Base-by-base conservation (phyloP, 2,329 filamentous ascomycete species). In the Macrophomina pseudophaseolina region DNA sequence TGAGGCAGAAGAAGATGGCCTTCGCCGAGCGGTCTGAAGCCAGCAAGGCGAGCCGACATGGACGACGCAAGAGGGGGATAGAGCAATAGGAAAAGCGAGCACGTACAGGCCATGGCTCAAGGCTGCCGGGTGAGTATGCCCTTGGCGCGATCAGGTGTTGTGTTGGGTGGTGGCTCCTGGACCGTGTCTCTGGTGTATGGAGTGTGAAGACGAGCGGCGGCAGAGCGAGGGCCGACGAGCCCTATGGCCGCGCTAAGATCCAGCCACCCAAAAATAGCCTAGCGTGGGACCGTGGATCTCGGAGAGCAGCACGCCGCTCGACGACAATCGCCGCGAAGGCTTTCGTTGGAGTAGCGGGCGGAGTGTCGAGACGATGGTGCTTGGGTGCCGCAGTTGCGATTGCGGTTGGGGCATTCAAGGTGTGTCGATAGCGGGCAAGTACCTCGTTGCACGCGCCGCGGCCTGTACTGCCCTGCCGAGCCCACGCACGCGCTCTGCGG, bases 31-130 rank as follows among this genome's bases (percentile, higher is more conserved):
- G 53, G 69, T 71, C 69, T 71, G 67, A 67, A 64, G 68, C 64
- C 70, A 66, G 68, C 63, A 68, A 42, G 52, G 66, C 60, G 67
- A 66, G 56, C 67, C 64, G 71, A 53, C 51, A 68, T 67, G 69
- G 71, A 66, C 46, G 53, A 42, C 59, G 67, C 48, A 53, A 40
- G 60, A 54, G 67, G 66, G 62, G 71, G 67, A 74, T 70, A 73
- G 73, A 69, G 68, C 67, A 71, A 67, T 72, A 70, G 73, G 74
- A 72, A 79, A 74, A 73, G 52, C 74, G 72, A 70, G 72, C 73
- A 87, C 85, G 85, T 79, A 87, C 86, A 84, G 81, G 86, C 84
- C 85, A 88, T 87, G 80, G 76, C 80, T 79, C 78, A 80, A 62
- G 64, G 80, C 81, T 79, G 81, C 80, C 82, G 35, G 46, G 53